Conservation (phyloP, 305 asterid genomes). For the Solanum hybrid region DNA sequence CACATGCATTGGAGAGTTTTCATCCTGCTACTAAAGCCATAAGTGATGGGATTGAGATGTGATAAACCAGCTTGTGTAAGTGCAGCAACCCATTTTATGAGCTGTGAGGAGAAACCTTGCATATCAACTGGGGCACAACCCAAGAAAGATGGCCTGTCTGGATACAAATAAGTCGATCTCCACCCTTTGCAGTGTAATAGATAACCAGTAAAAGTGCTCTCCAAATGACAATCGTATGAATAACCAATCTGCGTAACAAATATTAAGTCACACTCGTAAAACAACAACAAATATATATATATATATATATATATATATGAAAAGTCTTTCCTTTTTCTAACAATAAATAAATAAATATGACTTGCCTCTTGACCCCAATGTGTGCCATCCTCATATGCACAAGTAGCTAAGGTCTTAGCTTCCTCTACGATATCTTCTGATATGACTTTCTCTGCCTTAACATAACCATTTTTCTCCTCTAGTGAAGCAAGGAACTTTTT, state of each 20-base stretch:
- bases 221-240: slow-evolving; percentile 5
- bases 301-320: too few relatives aligned
- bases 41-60: slow-evolving; percentile 8
- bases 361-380: slow-evolving; percentile 21
- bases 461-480: background rate
- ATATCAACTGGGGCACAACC: slow-evolving; percentile 9
- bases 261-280: background rate
- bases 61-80: slow-evolving; percentile 11
- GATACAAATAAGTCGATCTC: background rate
- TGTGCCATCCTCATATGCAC: slow-evolving; percentile 6
- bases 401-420: slow-evolving; percentile 1
- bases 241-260: slow-evolving; percentile 7
- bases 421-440: slow-evolving; percentile 5
- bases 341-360: background rate
- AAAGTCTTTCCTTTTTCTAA: too few relatives aligned
- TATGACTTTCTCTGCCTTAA: background rate
- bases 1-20: slow-evolving; percentile 2
- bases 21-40: slow-evolving; percentile 4
- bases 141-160: slow-evolving; percentile 12
- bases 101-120: slow-evolving; percentile 9
- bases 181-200: slow-evolving; percentile 11
- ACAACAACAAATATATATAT: too few relatives aligned
- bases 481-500: slow-evolving; percentile 4
- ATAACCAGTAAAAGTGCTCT: slow-evolving; percentile 8
- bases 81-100: slow-evolving; percentile 10